Percentiles rank a stretch among this genome's conserved stretches.
Conservation (phyloP, 805 yeast species). For the Yueomyces sinensis region DNA sequence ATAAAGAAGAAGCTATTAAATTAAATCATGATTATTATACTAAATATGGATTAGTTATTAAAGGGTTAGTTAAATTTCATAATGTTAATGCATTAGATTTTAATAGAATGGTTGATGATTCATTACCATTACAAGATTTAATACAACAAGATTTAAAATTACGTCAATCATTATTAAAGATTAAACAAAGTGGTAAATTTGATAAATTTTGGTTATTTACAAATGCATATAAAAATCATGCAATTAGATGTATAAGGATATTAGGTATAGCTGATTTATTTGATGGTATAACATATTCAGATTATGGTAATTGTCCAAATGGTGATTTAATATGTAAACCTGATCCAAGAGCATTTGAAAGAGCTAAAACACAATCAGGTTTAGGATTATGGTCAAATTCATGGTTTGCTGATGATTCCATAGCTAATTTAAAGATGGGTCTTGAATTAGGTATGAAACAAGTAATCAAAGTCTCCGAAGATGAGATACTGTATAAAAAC, state of each 20-base stretch:
- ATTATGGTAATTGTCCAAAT: constrained; percentile 40
- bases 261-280: constrained; percentile 80
- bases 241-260: constrained; percentile 57
- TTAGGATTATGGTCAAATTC: constrained; percentile 30
- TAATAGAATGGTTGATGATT: constrained; percentile 78
- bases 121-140: constrained; percentile 65
- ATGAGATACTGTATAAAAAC: no score
- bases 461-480: neutral
- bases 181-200: constrained; percentile 34
- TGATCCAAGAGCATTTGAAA: constrained; percentile 49
- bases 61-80: constrained; percentile 52
- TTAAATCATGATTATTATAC: constrained; percentile 64
- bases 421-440: constrained; percentile 66
- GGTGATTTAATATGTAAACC: constrained; percentile 79
- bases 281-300: constrained; percentile 87
- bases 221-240: constrained; percentile 86
- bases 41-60: constrained; percentile 81
- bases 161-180: constrained; percentile 33
- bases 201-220: constrained; percentile 81
- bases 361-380: constrained; percentile 46
- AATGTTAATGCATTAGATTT: constrained; percentile 77
- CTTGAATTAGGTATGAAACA: constrained; percentile 48
- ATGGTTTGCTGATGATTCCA: constrained; percentile 81
- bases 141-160: constrained; percentile 44
- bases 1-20: constrained; percentile 53